These are phyloP conservation scores for Parachaetomium inaequale DNA, from an alignment of 495 filamentous ascomycete species.

Conservation along the genomic window DNA sequence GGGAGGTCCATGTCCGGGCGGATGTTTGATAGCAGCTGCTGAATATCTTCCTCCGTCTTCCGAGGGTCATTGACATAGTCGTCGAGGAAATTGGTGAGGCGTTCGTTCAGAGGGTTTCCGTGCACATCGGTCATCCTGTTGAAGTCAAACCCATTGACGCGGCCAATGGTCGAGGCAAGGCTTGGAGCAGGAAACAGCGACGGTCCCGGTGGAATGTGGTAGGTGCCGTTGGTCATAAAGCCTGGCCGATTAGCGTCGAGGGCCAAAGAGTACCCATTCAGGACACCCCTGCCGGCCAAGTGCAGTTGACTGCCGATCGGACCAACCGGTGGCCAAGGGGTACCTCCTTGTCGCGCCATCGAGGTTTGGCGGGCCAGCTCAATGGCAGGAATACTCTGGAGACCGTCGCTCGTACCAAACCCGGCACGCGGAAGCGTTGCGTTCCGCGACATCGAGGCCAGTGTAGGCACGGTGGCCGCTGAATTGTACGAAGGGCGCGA, in stretches of 20 bases:
- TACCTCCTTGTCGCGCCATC: constrained; percentile 9
- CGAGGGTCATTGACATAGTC: constrained; percentile 52
- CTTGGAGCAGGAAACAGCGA: neutral
- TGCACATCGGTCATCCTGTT: constrained; percentile 26
- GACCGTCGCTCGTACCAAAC: too few relatives aligned
- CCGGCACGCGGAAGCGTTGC: too few relatives aligned
- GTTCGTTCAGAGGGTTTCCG: constrained; percentile 24
- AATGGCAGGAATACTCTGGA: constrained; percentile 15
- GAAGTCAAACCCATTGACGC: constrained; percentile 26
- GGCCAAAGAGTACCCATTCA: neutral
- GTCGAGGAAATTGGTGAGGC: constrained; percentile 34
- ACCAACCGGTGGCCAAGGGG: constrained; percentile 2
- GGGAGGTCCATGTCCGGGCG: constrained; percentile 69
- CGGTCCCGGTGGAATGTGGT: neutral
- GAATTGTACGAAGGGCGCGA: neutral
- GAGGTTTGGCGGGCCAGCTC: constrained; percentile 16
- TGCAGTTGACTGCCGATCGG: neutral
- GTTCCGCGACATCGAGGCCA: neutral
- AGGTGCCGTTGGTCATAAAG: neutral
- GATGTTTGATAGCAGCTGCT: constrained; percentile 66
- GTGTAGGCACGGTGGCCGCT: neutral
- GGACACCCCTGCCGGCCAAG: neutral
- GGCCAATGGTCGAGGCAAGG: constrained; percentile 25
- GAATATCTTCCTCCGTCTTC: constrained; percentile 61
- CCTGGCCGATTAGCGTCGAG: neutral